phyloP scores from a whole-genome alignment of 192 early-diverging fungal genomes.

The Podila clonocystis region DNA sequence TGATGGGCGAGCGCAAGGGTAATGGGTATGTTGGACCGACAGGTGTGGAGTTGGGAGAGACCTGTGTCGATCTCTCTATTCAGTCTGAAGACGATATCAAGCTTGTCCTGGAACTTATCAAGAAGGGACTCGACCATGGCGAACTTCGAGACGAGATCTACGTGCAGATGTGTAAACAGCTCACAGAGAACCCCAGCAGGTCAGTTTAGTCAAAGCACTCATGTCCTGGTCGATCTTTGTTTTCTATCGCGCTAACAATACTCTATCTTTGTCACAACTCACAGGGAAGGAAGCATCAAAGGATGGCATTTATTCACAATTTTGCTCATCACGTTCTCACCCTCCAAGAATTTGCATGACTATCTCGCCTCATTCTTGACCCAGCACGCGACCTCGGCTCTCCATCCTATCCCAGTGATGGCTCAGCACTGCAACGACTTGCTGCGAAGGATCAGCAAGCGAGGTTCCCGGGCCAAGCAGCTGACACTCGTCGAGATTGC shows the following conservation, averaged over 20 bases:
- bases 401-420: constrained; percentile 61
- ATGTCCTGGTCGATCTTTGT: not conserved
- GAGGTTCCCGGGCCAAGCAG: constrained; percentile 84
- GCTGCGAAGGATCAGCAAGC: constrained; percentile 76
- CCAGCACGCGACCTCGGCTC: constrained; percentile 63
- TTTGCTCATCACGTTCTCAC: constrained; percentile 87
- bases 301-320: constrained; percentile 92
- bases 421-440: constrained; percentile 61
- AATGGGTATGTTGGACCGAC: constrained; percentile 52
- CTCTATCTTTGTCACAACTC: not conserved
- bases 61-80: constrained; percentile 52
- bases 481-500: constrained; percentile 75
- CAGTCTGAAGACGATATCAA: constrained; percentile 54
- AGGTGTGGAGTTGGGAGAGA: constrained; percentile 31
- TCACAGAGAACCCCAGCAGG: constrained; percentile 79
- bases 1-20: constrained; percentile 78
- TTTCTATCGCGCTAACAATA: not conserved
- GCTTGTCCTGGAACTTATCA: constrained; percentile 82
- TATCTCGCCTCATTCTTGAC: constrained; percentile 85
- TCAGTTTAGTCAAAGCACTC: constrained; percentile 14
- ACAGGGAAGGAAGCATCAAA: constrained; percentile 71
- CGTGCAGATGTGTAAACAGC: constrained; percentile 92
- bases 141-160: constrained; percentile 93
- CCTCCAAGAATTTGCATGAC: constrained; percentile 87
- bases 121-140: constrained; percentile 77